These are phyloP conservation scores for Solanum neorickii DNA, from an alignment of 257 asterid genomes.

Conservation along the genomic window DNA sequence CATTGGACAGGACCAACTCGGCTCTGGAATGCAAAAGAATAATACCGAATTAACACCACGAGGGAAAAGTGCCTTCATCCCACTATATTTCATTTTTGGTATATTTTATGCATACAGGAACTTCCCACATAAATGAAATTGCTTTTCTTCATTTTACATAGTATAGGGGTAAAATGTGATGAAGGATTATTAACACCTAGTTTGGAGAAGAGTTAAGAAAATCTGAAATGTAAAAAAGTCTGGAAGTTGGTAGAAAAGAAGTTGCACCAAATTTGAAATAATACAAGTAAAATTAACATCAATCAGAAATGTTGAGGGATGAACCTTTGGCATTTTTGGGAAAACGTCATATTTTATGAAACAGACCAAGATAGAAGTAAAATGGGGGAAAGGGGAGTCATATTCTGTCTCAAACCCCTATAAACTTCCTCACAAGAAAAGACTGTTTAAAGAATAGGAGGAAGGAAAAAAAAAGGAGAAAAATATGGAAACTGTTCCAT, in stretches of 20 bases:
- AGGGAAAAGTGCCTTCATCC: neutral
- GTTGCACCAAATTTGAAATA: neutral
- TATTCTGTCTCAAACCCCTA: neutral
- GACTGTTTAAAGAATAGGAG: neutral
- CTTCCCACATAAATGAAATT: neutral
- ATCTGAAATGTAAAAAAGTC: neutral
- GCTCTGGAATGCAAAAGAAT: constrained; percentile 35
- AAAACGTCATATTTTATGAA: neutral
- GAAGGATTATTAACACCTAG: neutral
- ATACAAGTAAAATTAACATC: neutral
- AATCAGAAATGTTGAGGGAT: neutral
- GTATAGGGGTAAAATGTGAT: neutral
- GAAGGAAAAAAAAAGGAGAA: neutral
- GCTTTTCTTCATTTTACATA: neutral
- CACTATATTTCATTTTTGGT: neutral
- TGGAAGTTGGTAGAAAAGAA: neutral
- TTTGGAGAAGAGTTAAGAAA: neutral
- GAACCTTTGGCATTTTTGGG: neutral
- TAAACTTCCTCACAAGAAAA: neutral
- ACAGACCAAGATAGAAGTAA: neutral
- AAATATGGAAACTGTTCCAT: neutral
- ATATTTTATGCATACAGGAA: neutral
- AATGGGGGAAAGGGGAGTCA: neutral
- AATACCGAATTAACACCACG: neutral
- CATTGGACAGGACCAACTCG: constrained; percentile 99